Base-by-base conservation (phyloP, 257 asterid genomes). In the Solanum virginianum region DNA sequence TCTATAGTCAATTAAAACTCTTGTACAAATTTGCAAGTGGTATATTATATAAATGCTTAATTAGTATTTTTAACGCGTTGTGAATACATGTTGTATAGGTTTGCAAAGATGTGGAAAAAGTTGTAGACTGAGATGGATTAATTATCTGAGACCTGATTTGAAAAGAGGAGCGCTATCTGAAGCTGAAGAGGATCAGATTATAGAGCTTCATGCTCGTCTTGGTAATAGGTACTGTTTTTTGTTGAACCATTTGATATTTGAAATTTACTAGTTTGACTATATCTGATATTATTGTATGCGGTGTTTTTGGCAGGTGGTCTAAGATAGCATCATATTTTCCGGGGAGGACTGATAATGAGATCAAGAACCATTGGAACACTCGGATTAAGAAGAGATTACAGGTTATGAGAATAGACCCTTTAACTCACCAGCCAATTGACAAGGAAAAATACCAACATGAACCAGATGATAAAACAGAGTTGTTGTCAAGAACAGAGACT, bases 331-430 rank as follows among this genome's bases (percentile, higher is more conserved):
- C 94, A 0, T 91, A 92, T 88, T 91, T 94, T 24, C 94, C 95
- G 0, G 97, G 98, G 13, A 87, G 98, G 83, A 93, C 95, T 1
- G 98, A 93, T 36, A 92, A 92, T 5, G 95, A 93, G 84, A 92
- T 94, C 70, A 93, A 93, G 90, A 93, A 93, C 68, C 92, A 89
- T 7, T 93, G 98, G 98, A 91, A 94, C 84, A 93, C 98, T 16
- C 83, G 91, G n/a, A 94, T 94, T 85, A 94, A 92, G 92, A 94
- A 91, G 89, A 91, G 89, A 89, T 85, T 94, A 15, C 91, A 86
- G 75, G 86, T 77, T 6, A 65, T 55, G 18, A 94, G 93, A 83
- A 24, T 89, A 55, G 91, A 94, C 89, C 96, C 94, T 39, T 16
- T 81, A 13, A 91, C 92, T 6, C 93, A 92, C 83, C 70, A 86